phyloP scores from a whole-genome alignment of 441 rosid genomes.

The Manihot esculenta region DNA sequence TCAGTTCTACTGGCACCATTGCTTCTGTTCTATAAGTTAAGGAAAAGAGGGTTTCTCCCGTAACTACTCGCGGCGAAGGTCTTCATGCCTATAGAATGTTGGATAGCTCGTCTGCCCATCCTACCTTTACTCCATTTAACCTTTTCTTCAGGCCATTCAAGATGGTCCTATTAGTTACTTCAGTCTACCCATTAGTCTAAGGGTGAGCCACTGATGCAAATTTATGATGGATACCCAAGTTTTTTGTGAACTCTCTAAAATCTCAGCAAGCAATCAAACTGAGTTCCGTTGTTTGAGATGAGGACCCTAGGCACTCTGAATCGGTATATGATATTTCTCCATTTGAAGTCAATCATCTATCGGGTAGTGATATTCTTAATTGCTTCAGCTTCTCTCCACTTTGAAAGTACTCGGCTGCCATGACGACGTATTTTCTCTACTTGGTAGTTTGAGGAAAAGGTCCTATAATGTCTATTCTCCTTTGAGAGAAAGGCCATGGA shows the following conservation, averaged over 20 bases:
- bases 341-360: no score
- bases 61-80: background rate
- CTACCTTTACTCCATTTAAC: background rate
- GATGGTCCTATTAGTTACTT: background rate
- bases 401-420: background rate
- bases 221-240: no score
- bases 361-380: background rate
- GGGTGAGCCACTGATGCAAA: background rate
- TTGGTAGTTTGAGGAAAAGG: background rate
- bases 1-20: background rate
- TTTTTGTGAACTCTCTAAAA: background rate
- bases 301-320: background rate
- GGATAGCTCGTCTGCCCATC: background rate
- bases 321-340: background rate
- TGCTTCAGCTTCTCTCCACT: background rate
- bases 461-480: background rate
- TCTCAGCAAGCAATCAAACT: no score
- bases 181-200: background rate
- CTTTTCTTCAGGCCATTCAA: background rate
- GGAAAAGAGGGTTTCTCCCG: background rate
- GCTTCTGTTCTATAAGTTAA: background rate
- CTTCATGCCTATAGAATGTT: background rate
- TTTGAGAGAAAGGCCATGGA: background rate
- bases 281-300: background rate
- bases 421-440: no score